Percentiles rank a stretch among this genome's conserved stretches.
Conservation (phyloP, 2,329 filamentous ascomycete species). For the Septoria linicola region DNA sequence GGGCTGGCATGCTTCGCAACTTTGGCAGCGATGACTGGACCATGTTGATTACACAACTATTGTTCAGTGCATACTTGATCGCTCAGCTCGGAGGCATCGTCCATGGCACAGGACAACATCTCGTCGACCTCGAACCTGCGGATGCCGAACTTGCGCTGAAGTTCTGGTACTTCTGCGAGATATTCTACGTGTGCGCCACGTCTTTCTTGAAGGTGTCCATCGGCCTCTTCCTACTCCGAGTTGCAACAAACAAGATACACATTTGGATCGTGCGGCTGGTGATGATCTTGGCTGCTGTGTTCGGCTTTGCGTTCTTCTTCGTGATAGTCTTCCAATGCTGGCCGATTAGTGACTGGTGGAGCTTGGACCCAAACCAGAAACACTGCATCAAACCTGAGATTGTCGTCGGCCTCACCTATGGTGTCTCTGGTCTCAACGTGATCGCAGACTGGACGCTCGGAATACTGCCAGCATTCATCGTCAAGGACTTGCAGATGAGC, state of each 20-base stretch:
- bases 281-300: slow-evolving; percentile 47
- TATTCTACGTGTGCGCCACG: slow-evolving; percentile 53
- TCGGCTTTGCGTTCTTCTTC: slow-evolving; percentile 52
- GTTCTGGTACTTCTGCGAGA: slow-evolving; percentile 58
- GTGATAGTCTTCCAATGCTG: slow-evolving; percentile 54
- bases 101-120: slow-evolving; percentile 43
- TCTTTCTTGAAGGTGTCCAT: slow-evolving; percentile 54
- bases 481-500: slow-evolving; percentile 45
- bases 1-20: slow-evolving; percentile 38
- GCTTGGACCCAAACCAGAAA: slow-evolving; percentile 39
- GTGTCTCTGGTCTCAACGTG: slow-evolving; percentile 40
- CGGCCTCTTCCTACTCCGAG: slow-evolving; percentile 54
- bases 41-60: slow-evolving; percentile 41
- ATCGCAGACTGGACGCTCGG: slow-evolving; percentile 45
- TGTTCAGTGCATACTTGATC: slow-evolving; percentile 44
- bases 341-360: slow-evolving; percentile 56
- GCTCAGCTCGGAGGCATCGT: slow-evolving; percentile 42
- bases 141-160: slow-evolving; percentile 31
- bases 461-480: slow-evolving; percentile 43
- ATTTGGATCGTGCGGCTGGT: slow-evolving; percentile 48
- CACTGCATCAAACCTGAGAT: slow-evolving; percentile 47
- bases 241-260: slow-evolving; percentile 50
- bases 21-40: slow-evolving; percentile 46
- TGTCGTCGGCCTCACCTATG: slow-evolving; percentile 47
- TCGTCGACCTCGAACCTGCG: slow-evolving; percentile 34